phyloP scores from a whole-genome alignment of 2,329 filamentous ascomycete genomes.

The Ophiostoma sp. region DNA sequence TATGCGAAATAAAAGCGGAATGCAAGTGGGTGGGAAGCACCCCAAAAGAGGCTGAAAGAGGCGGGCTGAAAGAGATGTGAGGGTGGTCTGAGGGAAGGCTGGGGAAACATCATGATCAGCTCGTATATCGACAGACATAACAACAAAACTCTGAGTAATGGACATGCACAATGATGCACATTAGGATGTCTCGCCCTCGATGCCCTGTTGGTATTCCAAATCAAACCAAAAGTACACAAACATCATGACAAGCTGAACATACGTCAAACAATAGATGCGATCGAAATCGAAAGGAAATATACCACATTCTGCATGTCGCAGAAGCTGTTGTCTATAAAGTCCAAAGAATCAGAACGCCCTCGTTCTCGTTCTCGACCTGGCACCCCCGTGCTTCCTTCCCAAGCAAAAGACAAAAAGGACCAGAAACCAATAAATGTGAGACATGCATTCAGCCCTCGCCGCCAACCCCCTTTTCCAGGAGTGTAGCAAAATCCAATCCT shows the following conservation, averaged over 20 bases:
- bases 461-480: neutral
- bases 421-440: slow-evolving; percentile 19
- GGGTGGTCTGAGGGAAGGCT: neutral
- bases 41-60: neutral
- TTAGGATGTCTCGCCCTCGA: neutral
- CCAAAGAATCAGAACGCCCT: neutral
- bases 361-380: neutral
- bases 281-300: neutral
- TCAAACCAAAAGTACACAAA: neutral
- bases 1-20: neutral
- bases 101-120: slow-evolving; percentile 4
- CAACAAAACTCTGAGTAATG: neutral
- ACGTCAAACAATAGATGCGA: too few relatives aligned
- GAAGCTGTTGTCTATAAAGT: neutral
- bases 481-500: neutral
- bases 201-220: neutral
- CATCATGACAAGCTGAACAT: neutral
- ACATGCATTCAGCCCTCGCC: slow-evolving; percentile 16
- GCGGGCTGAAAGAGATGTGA: neutral
- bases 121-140: neutral
- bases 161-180: neutral
- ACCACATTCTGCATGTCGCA: neutral
- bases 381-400: neutral
- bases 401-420: neutral
- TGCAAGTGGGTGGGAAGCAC: neutral